phyloP scores from a whole-genome alignment of 495 filamentous ascomycete species.

The Penicillium maclennaniae region DNA sequence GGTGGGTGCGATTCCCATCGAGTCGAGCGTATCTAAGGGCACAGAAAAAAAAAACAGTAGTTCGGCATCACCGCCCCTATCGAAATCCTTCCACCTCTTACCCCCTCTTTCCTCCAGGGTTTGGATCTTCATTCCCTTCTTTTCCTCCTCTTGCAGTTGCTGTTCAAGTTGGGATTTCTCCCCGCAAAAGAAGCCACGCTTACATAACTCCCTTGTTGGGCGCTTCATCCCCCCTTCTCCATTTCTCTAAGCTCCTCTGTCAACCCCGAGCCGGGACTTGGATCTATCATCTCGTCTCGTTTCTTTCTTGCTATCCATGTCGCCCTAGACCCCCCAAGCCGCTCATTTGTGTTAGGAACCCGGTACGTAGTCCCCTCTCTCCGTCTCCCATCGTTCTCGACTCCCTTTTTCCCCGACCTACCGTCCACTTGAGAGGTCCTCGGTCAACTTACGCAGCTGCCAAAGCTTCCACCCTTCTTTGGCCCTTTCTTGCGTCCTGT shows the following conservation, averaged over 20 bases:
- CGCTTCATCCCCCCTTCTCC: conserved; percentile 17
- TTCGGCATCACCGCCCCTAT: conserved; percentile 24
- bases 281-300: conserved; percentile 5
- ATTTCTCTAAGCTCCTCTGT: conserved; percentile 12
- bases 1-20: conserved; percentile 3
- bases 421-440: neutral
- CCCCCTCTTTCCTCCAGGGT: conserved; percentile 2
- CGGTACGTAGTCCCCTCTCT: conserved; percentile 21
- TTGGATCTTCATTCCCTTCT: conserved; percentile 2
- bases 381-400: conserved; percentile 6
- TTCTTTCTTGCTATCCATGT: conserved; percentile 31
- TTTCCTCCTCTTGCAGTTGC: neutral
- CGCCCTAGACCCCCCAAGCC: conserved; percentile 33
- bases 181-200: conserved; percentile 23
- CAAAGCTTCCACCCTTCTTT: neutral
- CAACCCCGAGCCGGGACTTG: conserved; percentile 18
- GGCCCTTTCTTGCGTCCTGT: neutral
- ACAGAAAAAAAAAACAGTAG: conserved; percentile 6
- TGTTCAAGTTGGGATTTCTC: conserved; percentile 2
- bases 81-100: conserved; percentile 12
- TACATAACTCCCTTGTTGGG: conserved; percentile 19
- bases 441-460: neutral
- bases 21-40: neutral
- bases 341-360: conserved; percentile 41
- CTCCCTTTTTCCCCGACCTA: neutral